A percentile compares a stretch with the other conserved stretches of the same genome.
These are phyloP conservation scores for Orbilia brochopaga DNA, from an alignment of 2,329 filamentous ascomycete species.

Conservation along the genomic window DNA sequence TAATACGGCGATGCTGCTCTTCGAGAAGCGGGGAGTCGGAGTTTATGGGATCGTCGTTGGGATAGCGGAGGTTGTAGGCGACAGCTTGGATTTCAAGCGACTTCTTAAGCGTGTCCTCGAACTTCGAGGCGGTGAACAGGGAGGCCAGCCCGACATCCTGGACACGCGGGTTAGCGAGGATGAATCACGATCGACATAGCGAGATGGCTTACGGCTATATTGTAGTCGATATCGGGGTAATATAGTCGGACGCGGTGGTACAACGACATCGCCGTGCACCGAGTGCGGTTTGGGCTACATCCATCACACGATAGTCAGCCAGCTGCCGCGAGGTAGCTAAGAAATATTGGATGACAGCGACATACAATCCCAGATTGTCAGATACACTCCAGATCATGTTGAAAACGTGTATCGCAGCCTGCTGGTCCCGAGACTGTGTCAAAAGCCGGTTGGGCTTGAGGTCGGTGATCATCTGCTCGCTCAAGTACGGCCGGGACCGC, in stretches of 20 bases:
- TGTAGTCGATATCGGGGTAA: constrained; percentile 84
- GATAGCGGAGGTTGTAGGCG: constrained; percentile 77
- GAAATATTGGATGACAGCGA: constrained; percentile 51
- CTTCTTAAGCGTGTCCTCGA: constrained; percentile 97
- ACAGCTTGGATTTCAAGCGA: constrained; percentile 90
- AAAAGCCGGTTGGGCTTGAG: constrained; percentile 72
- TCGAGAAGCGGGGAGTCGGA: constrained; percentile 80
- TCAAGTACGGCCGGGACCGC: constrained; percentile 69
- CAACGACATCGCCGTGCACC: constrained; percentile 87
- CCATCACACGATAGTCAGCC: constrained; percentile 5
- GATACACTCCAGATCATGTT: constrained; percentile 87
- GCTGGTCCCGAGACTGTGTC: constrained; percentile 79
- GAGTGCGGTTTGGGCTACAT: constrained; percentile 81
- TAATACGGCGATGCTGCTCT: constrained; percentile 75
- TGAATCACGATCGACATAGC: not conserved
- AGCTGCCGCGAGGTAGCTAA: not conserved
- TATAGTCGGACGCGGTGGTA: constrained; percentile 91
- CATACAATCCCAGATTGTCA: constrained; percentile 77
- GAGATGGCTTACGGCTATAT: constrained; percentile 64
- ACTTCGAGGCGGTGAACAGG: constrained; percentile 92
- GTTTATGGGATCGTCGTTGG: constrained; percentile 57
- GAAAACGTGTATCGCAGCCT: constrained; percentile 80
- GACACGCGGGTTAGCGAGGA: constrained; percentile 18
- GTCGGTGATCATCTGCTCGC: constrained; percentile 78
- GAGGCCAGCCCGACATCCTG: constrained; percentile 86